Evolutionary conservation across 2,329 filamentous ascomycete genomes (phyloP).

Genomic region (Sporothrix curviconia): DNA sequence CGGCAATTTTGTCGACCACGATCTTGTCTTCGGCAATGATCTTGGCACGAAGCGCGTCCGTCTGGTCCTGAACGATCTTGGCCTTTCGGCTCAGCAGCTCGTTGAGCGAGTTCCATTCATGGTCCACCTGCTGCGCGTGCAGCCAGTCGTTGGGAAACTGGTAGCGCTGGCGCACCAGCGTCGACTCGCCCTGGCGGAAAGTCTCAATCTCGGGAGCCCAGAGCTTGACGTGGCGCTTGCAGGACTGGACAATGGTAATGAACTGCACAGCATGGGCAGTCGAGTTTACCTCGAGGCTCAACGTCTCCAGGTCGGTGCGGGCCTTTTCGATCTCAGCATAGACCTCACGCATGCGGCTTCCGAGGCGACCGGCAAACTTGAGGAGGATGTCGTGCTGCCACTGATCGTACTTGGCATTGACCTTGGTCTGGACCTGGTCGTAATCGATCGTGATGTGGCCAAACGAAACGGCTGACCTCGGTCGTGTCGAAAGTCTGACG

Average conservation of each 20-base stretch:
- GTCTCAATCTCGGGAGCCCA: constrained; percentile 96
- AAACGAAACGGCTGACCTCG: constrained; percentile 84
- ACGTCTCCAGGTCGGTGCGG: constrained; percentile 80
- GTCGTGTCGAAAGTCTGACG: constrained; percentile 96
- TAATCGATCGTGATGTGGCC: constrained; percentile 95
- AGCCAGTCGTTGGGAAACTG: constrained; percentile 93
- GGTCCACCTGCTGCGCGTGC: constrained; percentile 90
- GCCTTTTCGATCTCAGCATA: constrained; percentile 88
- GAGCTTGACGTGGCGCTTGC: constrained; percentile 83
- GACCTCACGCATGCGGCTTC: constrained; percentile 84
- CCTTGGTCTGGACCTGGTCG: constrained; percentile 96
- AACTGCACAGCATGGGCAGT: constrained; percentile 97
- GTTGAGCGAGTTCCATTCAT: constrained; percentile 89
- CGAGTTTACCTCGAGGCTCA: constrained; percentile 87
- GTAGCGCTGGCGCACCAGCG: constrained; percentile 82
- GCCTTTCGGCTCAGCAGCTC: constrained; percentile 87
- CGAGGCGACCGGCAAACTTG: constrained; percentile 86
- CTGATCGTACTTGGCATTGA: constrained; percentile 98
- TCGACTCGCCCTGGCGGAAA: constrained; percentile 92
- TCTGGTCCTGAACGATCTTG: constrained; percentile 94
- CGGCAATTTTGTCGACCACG: constrained; percentile 78
- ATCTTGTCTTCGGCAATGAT: constrained; percentile 90
- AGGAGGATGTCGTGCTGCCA: constrained; percentile 97
- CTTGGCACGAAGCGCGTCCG: constrained; percentile 88
- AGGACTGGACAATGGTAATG: constrained; percentile 95